Evolutionary conservation across 306 rosid genomes (phyloP).

Genomic region (Clitoria ternatea): DNA sequence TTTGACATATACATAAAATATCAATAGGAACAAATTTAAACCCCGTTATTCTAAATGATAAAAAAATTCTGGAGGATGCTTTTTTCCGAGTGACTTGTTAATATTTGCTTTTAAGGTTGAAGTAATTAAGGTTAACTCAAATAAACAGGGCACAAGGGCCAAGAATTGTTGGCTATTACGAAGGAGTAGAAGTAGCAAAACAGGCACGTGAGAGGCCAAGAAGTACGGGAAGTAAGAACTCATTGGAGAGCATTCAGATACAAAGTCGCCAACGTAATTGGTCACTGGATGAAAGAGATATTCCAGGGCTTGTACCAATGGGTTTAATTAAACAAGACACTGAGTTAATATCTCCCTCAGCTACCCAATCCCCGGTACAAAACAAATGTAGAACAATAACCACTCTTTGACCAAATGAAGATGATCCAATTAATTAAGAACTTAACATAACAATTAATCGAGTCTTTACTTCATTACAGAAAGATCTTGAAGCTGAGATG

Average conservation of each 20-base stretch:
- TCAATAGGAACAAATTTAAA: no score
- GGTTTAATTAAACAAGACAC: conserved; percentile 35
- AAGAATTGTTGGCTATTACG: no score
- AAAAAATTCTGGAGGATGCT: no score
- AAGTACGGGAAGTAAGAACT: conserved; percentile 34
- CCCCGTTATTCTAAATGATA: no score
- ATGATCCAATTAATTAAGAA: not conserved
- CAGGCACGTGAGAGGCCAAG: conserved; percentile 42
- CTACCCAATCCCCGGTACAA: conserved; percentile 44
- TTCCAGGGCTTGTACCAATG: conserved; percentile 26
- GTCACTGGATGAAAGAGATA: conserved; percentile 47
- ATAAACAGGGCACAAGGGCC: conserved; percentile 38
- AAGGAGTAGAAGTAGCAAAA: no score
- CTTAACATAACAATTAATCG: conserved; percentile 21
- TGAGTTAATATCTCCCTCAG: conserved; percentile 27
- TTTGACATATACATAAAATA: no score
- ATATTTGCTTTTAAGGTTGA: no score
- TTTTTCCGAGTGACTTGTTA: no score
- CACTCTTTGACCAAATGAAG: conserved; percentile 5
- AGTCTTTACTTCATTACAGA: conserved; percentile 41
- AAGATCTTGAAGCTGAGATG: conserved; percentile 82
- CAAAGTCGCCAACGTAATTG: conserved; percentile 25
- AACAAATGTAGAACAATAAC: conserved; percentile 1
- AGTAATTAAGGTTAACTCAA: no score
- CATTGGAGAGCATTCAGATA: conserved; percentile 41